Evolutionary conservation across 2,329 filamentous ascomycete species (phyloP).

Genomic region (Pseudocercospora ulei): DNA sequence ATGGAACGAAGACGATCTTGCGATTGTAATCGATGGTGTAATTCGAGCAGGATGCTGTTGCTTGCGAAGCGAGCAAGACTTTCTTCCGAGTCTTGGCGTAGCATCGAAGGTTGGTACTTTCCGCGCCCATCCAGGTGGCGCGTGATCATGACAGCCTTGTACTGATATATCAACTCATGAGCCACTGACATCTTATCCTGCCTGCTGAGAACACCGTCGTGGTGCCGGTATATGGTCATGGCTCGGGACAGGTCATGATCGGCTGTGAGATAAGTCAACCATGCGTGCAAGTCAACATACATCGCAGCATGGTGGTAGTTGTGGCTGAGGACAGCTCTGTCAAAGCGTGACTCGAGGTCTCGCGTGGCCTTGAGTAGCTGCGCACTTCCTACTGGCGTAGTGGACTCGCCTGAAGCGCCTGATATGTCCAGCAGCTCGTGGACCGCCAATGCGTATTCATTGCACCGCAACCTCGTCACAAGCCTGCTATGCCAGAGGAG

Average conservation of each 20-base stretch:
- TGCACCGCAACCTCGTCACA: slow-evolving; percentile 40
- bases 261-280: slow-evolving; percentile 57
- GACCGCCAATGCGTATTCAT: slow-evolving; percentile 27
- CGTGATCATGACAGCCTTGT: slow-evolving; percentile 55
- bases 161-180: slow-evolving; percentile 59
- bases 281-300: slow-evolving; percentile 52
- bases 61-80: slow-evolving; percentile 58
- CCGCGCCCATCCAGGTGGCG: slow-evolving; percentile 53
- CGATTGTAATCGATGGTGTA: slow-evolving; percentile 65
- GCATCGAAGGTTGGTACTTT: slow-evolving; percentile 56
- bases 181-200: not conserved
- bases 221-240: slow-evolving; percentile 35
- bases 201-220: slow-evolving; percentile 36
- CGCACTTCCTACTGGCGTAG: not conserved
- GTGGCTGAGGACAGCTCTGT: slow-evolving; percentile 48
- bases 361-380: slow-evolving; percentile 47
- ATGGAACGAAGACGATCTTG: slow-evolving; percentile 66
- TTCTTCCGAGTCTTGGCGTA: slow-evolving; percentile 53
- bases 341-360: slow-evolving; percentile 46
- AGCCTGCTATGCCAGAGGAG: slow-evolving; percentile 54
- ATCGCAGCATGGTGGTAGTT: slow-evolving; percentile 44
- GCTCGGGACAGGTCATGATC: slow-evolving; percentile 32
- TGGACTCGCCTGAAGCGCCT: not conserved
- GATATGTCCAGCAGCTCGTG: slow-evolving; percentile 32
- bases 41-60: slow-evolving; percentile 64